Base-by-base conservation (phyloP, 73 alveolate species). In the Blepharisma japonicum region DNA sequence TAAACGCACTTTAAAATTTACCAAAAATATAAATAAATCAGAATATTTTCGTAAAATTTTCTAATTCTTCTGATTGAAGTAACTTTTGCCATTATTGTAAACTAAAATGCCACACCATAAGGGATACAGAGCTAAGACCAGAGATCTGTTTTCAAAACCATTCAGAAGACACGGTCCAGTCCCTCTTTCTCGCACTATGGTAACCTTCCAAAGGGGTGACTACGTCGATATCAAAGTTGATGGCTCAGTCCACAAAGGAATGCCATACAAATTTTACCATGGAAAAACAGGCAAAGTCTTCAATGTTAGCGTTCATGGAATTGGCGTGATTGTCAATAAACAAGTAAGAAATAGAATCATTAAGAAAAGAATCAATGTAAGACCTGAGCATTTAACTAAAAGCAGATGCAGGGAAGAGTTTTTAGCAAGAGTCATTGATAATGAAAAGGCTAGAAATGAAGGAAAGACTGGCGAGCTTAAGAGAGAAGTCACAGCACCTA, bases 111-210 rank as follows among this genome's bases (percentile, higher is more conserved):
- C 98, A 5, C 97, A 94, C 86, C 78, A 93, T n/a, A 86, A 79
- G 86, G 99, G 99, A 56, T 81, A 87, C 83, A 92, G 97, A 79
- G 97, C 95, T 25, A 93, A 94, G 79, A 94, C 99, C 45, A 89
- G 99, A 83, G 90, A 92, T 80, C 81, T 92, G 85, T 90, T 90
- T 86, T 79, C 97, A 51, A 91, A 92, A 83, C 91, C 96, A 53
- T 88, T 84, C 91, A 84, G 96, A 77, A 71, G 86, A 72, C 89
- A 86, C 84, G 99, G 98, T 18, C 94, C 84, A 55, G 86, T 55
- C 72, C 90, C 84, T 77, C 92, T 90, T 81, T 81, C 95, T 32
- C 87, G 86, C 81, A 81, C 71, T 83, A 77, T 92, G 91, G 80
- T 83, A 55, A 79, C 86, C 80, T 95, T 83, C 88, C 89, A 83